These are phyloP conservation scores for Wickerhamiella occidentalis DNA, from an alignment of 805 yeast genomes.

Conservation along the genomic window DNA sequence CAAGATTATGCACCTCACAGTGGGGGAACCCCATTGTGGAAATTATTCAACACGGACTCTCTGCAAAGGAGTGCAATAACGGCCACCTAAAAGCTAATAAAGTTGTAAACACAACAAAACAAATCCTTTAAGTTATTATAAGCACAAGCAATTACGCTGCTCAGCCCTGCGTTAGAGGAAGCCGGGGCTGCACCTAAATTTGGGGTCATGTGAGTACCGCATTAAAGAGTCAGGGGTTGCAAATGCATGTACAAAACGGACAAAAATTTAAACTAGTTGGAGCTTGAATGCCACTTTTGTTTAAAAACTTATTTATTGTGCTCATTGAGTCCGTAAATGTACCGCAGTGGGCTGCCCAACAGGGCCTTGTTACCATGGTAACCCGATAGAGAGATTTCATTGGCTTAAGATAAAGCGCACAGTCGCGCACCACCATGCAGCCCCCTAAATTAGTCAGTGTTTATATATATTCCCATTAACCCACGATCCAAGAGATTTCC, in stretches of 20 bases:
- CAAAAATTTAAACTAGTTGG: not conserved
- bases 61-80: too few relatives aligned
- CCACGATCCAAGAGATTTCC: too few relatives aligned
- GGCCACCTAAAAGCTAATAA: too few relatives aligned
- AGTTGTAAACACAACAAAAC: too few relatives aligned
- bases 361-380: not conserved
- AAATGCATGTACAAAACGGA: not conserved
- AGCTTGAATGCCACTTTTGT: not conserved
- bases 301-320: not conserved
- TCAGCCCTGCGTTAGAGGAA: not conserved
- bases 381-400: conserved; percentile 1
- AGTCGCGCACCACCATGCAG: not conserved
- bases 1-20: not conserved
- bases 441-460: not conserved
- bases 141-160: not conserved
- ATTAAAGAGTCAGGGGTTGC: not conserved
- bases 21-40: not conserved
- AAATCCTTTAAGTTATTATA: not conserved
- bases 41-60: too few relatives aligned
- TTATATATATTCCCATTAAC: conserved; percentile 1
- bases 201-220: not conserved
- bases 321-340: not conserved
- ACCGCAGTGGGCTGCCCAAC: not conserved
- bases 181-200: not conserved
- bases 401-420: conserved; percentile 10